These are phyloP conservation scores for Penicillium daleae DNA, from an alignment of 495 filamentous ascomycete genomes.

Conservation along the genomic window DNA sequence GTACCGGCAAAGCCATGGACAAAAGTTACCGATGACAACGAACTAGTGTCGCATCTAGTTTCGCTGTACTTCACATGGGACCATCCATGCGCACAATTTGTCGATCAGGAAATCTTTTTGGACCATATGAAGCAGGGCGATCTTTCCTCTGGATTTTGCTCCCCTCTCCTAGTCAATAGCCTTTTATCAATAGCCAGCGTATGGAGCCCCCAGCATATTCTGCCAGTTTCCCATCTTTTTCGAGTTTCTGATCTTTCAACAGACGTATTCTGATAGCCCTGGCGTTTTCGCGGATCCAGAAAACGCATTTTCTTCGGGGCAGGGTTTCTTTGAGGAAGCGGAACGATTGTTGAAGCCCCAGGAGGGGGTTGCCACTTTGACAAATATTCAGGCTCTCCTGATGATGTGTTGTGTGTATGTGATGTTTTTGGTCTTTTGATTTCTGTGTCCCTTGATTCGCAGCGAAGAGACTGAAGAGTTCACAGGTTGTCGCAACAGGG, in stretches of 20 bases:
- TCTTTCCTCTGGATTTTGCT: conserved; percentile 37
- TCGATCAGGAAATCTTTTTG: conserved; percentile 43
- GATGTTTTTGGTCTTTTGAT: conserved; percentile 1
- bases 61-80: conserved; percentile 53
- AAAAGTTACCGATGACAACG: conserved; percentile 45
- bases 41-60: conserved; percentile 51
- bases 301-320: conserved; percentile 35
- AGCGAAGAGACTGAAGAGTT: conserved; percentile 17
- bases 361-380: conserved; percentile 34
- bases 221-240: background rate
- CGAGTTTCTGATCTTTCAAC: conserved; percentile 11
- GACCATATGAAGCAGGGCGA: conserved; percentile 33
- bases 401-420: conserved; percentile 45
- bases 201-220: conserved; percentile 16
- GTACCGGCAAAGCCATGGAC: conserved; percentile 52
- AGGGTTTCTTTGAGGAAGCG: conserved; percentile 40
- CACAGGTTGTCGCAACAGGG: conserved; percentile 40
- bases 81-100: conserved; percentile 41
- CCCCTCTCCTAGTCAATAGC: conserved; percentile 44
- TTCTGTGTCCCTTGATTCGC: background rate
- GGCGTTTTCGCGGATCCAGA: conserved; percentile 44
- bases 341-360: conserved; percentile 41
- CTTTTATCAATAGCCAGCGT: conserved; percentile 47
- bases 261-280: conserved; percentile 53
- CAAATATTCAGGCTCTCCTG: conserved; percentile 43